These are phyloP conservation scores for Thozetella sp. DNA, from an alignment of 495 filamentous ascomycete species.

Conservation along the genomic window DNA sequence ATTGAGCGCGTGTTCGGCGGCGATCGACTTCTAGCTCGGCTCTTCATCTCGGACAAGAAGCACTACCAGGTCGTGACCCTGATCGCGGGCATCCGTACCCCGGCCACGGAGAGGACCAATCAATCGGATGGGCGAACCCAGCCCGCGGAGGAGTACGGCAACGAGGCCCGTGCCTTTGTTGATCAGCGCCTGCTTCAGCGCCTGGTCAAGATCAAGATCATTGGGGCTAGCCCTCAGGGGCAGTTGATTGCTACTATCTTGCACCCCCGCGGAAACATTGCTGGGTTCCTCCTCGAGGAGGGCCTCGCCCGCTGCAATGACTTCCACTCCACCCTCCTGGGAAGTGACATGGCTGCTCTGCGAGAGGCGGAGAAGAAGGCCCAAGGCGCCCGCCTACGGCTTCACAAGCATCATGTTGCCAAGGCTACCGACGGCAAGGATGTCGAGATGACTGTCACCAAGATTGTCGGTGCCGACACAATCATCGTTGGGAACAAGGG, in stretches of 20 bases:
- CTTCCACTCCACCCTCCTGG: conserved; percentile 88
- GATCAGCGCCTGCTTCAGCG: conserved; percentile 85
- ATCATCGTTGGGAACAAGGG: conserved; percentile 81
- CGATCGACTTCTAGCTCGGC: conserved; percentile 83
- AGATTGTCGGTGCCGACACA: conserved; percentile 87
- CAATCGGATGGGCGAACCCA: conserved; percentile 75
- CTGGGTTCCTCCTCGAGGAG: conserved; percentile 81
- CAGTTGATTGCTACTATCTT: conserved; percentile 80
- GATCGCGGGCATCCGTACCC: conserved; percentile 87
- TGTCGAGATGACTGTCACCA: conserved; percentile 77
- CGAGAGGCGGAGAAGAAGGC: conserved; percentile 88
- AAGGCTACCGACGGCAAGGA: conserved; percentile 58
- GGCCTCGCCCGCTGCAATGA: conserved; percentile 92
- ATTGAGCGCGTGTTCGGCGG: conserved; percentile 90
- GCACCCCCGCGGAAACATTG: conserved; percentile 90
- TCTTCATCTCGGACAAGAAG: conserved; percentile 73
- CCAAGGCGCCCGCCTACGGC: conserved; percentile 67
- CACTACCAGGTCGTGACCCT: conserved; percentile 83
- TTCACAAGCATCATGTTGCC: conserved; percentile 78
- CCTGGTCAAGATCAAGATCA: conserved; percentile 74
- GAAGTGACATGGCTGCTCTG: conserved; percentile 79
- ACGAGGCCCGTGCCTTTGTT: conserved; percentile 83
- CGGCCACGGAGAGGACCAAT: conserved; percentile 79
- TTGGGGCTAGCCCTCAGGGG: conserved; percentile 85
- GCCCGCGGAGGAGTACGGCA: conserved; percentile 83